phyloP scores from a whole-genome alignment of 129 eudicot species.

The Helianthus tuberosus region DNA sequence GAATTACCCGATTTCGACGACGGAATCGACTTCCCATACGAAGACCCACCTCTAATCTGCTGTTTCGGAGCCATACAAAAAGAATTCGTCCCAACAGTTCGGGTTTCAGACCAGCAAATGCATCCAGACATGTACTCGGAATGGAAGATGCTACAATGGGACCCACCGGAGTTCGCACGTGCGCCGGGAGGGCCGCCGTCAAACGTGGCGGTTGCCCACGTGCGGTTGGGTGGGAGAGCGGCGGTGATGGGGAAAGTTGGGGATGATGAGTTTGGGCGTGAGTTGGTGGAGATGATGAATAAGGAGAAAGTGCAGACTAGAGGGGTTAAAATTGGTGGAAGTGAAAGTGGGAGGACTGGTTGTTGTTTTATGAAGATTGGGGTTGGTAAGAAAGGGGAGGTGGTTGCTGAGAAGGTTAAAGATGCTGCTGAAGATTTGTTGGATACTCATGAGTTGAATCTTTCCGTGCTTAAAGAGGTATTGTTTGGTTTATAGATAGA shows the following conservation, averaged over 20 bases:
- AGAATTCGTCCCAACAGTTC: conserved; percentile 80
- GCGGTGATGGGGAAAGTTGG: conserved; percentile 94
- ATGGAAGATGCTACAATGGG: conserved; percentile 95
- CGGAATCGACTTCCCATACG: conserved; percentile 58
- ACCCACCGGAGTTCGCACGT: conserved; percentile 91
- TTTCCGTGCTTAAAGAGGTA: conserved; percentile 94
- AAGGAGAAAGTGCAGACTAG: conserved; percentile 88
- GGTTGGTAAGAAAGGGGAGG: conserved; percentile 63
- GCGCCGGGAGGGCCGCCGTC: conserved; percentile 94
- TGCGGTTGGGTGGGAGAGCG: conserved; percentile 84
- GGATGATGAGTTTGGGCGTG: conserved; percentile 72
- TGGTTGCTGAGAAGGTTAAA: conserved; percentile 61
- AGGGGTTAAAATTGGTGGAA: conserved; percentile 63
- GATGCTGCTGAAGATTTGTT: conserved; percentile 81
- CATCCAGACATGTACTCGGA: conserved; percentile 82
- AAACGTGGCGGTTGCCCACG: conserved; percentile 88
- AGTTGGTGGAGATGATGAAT: conserved; percentile 74
- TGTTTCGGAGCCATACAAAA: conserved; percentile 90
- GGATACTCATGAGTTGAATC: conserved; percentile 65
- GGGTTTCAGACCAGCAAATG: conserved; percentile 77
- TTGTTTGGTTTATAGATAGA: background rate
- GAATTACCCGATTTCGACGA: conserved; percentile 50
- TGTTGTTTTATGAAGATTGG: conserved; percentile 65
- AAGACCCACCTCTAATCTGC: conserved; percentile 73
- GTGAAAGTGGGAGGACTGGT: conserved; percentile 44